Evolutionary conservation across 352 stramenopile genomes (phyloP).

Genomic region (Globisporangium parvum): DNA sequence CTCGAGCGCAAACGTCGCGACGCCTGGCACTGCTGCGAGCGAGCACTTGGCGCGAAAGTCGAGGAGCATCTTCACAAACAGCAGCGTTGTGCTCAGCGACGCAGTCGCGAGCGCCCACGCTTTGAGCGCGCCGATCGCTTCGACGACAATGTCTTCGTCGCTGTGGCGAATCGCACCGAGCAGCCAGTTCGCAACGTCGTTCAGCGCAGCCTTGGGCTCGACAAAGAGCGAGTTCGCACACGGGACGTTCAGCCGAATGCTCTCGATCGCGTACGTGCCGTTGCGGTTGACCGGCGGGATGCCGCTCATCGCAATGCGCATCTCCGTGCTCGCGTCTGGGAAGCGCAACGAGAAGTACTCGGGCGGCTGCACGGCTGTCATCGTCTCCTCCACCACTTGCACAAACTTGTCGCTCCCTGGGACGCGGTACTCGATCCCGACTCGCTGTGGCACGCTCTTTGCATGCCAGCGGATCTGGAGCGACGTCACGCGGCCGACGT

Average conservation of each 20-base stretch:
- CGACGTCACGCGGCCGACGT: slow-evolving; percentile 45
- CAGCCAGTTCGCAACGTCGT: slow-evolving; percentile 61
- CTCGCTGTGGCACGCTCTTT: slow-evolving; percentile 47
- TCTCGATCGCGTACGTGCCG: slow-evolving; percentile 60
- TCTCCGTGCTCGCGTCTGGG: slow-evolving; percentile 31
- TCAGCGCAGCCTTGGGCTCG: slow-evolving; percentile 48
- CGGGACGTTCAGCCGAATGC: slow-evolving; percentile 54
- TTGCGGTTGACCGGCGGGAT: slow-evolving; percentile 60
- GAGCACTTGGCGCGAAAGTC: slow-evolving; percentile 19
- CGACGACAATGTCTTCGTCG: slow-evolving; percentile 48
- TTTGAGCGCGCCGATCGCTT: slow-evolving; percentile 58
- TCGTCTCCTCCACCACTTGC: slow-evolving; percentile 26
- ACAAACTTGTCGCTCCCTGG: slow-evolving; percentile 32
- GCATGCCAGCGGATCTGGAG: slow-evolving; percentile 68
- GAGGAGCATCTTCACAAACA: slow-evolving; percentile 70
- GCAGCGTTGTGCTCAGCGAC: slow-evolving; percentile 59
- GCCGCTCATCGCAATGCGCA: slow-evolving; percentile 62
- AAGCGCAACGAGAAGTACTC: slow-evolving; percentile 40
- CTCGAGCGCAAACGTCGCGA: slow-evolving; percentile 37
- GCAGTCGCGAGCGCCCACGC: slow-evolving; percentile 76
- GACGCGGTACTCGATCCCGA: slow-evolving; percentile 52
- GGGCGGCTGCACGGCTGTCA: slow-evolving; percentile 12
- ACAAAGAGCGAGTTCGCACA: slow-evolving; percentile 51
- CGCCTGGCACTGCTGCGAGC: slow-evolving; percentile 4
- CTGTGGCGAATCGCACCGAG: slow-evolving; percentile 32